These are phyloP conservation scores for Cladosporium cucumerinum DNA, from an alignment of 2,329 filamentous ascomycete species.

Conservation along the genomic window DNA sequence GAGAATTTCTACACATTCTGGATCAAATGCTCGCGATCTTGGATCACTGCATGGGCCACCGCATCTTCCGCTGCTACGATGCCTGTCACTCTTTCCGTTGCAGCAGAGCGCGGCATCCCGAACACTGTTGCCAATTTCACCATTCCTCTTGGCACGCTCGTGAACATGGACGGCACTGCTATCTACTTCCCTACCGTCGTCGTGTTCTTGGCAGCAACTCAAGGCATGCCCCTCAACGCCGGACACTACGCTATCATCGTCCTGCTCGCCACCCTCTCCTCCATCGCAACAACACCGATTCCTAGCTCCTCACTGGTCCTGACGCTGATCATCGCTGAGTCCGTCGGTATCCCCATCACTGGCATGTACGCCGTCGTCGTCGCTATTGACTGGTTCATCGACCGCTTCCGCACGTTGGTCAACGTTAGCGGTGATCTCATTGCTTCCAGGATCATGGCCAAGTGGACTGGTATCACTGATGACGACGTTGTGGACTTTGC, in stretches of 20 bases:
- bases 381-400: conserved; percentile 56
- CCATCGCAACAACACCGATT: conserved; percentile 54
- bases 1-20: conserved; percentile 50
- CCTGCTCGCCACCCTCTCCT: conserved; percentile 50
- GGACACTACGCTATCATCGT: conserved; percentile 51
- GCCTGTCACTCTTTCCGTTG: conserved; percentile 47
- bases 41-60: conserved; percentile 55
- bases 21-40: conserved; percentile 49
- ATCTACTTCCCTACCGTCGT: conserved; percentile 56
- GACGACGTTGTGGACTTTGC: conserved; percentile 9
- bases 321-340: conserved; percentile 50
- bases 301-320: conserved; percentile 52
- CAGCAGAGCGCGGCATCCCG: conserved; percentile 42
- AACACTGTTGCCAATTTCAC: conserved; percentile 46
- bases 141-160: conserved; percentile 48
- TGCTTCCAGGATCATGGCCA: conserved; percentile 40
- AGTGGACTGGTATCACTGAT: conserved; percentile 39
- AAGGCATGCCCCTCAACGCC: conserved; percentile 44
- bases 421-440: conserved; percentile 54
- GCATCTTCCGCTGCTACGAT: conserved; percentile 54
- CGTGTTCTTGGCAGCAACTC: conserved; percentile 52
- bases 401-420: conserved; percentile 52
- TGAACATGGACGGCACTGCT: conserved; percentile 55
- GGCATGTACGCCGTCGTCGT: conserved; percentile 54
- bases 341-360: conserved; percentile 45